Conservation (phyloP, 179 eudicot genomes). For the Corrigiola litoralis region DNA sequence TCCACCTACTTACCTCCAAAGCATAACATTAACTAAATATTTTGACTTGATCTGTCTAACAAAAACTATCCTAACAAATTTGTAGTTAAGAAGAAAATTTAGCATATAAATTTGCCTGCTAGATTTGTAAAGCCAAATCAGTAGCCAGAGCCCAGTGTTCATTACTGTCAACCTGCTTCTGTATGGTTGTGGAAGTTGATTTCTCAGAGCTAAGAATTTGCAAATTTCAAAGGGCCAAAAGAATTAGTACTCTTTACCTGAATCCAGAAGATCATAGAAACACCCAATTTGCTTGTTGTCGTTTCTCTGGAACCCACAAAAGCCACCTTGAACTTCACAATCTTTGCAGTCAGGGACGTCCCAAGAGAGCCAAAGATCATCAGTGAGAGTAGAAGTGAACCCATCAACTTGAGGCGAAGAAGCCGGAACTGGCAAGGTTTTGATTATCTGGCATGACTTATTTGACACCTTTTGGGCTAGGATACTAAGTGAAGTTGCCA, state of each 20-base stretch:
- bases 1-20: too few relatives aligned
- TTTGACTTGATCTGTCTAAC: too few relatives aligned
- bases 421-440: conserved; percentile 25
- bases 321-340: conserved; percentile 39
- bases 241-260: conserved; percentile 25
- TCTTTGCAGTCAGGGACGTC: conserved; percentile 39
- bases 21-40: too few relatives aligned
- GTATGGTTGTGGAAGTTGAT: conserved; percentile 9
- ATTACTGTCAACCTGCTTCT: conserved; percentile 4
- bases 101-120: neutral
- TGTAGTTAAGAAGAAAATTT: neutral
- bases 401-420: conserved; percentile 19
- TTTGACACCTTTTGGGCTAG: conserved; percentile 20
- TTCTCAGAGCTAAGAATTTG: neutral
- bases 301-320: conserved; percentile 33
- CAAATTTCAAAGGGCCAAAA: neutral
- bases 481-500: conserved; percentile 33
- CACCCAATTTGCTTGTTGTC: conserved; percentile 27
- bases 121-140: conserved; percentile 4
- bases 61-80: neutral
- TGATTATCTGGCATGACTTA: conserved; percentile 21
- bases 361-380: conserved; percentile 52
- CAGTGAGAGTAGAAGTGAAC: conserved; percentile 21
- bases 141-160: neutral
- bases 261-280: conserved; percentile 2